phyloP scores from a whole-genome alignment of 2,329 filamentous ascomycete species.

The Cercospora sp. region DNA sequence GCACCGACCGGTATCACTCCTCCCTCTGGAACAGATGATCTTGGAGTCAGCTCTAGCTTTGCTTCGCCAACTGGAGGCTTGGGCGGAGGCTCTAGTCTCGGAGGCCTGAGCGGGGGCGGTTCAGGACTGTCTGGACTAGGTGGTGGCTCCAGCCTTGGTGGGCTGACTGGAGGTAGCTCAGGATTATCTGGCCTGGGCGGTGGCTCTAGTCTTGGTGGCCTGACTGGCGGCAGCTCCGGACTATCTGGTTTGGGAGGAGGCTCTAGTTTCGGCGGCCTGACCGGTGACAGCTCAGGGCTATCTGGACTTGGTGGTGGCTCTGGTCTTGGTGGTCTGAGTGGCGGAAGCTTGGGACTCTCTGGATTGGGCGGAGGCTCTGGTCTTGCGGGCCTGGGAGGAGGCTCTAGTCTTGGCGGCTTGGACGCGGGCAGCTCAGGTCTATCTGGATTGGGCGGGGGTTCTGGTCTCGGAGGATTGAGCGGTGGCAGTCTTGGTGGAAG shows the following conservation, averaged over 20 bases:
- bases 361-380: slow-evolving; percentile 3
- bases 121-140: not conserved
- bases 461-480: slow-evolving; percentile 1
- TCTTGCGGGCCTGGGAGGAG: slow-evolving; percentile 3
- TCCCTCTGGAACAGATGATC: slow-evolving; percentile 1
- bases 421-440: slow-evolving; percentile 1
- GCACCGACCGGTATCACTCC: slow-evolving; percentile 11
- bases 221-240: not conserved
- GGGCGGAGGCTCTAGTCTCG: slow-evolving; percentile 11
- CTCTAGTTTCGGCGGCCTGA: slow-evolving; percentile 5
- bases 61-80: slow-evolving; percentile 11
- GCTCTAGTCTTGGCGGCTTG: slow-evolving; percentile 15
- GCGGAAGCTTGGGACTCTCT: not conserved
- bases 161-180: not conserved
- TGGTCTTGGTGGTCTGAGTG: not conserved
- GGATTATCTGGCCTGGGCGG: slow-evolving; percentile 9
- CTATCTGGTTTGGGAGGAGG: slow-evolving; percentile 1
- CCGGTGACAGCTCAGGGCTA: not conserved
- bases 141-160: not conserved
- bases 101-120: not conserved
- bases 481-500: not conserved
- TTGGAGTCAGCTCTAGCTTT: slow-evolving; percentile 3
- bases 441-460: slow-evolving; percentile 6
- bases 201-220: slow-evolving; percentile 2
- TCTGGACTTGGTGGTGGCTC: slow-evolving; percentile 9